Conservation (phyloP, 2,329 filamentous ascomycete genomes). For the Nothopassalora personata region DNA sequence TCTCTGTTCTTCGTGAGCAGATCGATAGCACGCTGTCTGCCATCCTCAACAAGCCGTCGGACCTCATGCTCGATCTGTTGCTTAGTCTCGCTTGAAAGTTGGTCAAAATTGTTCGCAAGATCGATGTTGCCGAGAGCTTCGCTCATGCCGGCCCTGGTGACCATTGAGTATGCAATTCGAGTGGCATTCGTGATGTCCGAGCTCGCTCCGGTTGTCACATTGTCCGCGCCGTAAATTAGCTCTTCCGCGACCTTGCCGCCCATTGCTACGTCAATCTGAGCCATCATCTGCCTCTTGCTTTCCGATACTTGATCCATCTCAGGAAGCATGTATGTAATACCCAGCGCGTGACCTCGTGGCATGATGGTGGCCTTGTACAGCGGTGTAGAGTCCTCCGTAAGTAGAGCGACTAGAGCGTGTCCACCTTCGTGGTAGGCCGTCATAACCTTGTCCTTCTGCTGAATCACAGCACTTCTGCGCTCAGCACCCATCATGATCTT, state of each 20-base stretch:
- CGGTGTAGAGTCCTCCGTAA: constrained; percentile 67
- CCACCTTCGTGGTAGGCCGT: constrained; percentile 97
- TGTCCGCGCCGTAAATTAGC: constrained; percentile 83
- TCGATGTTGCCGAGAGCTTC: constrained; percentile 83
- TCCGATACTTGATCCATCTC: constrained; percentile 89
- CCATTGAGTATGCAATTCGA: constrained; percentile 75
- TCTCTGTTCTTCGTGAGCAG: constrained; percentile 70
- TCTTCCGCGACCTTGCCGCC: constrained; percentile 89
- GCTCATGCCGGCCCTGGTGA: constrained; percentile 87
- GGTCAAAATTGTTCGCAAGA: constrained; percentile 71
- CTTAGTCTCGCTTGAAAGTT: constrained; percentile 80
- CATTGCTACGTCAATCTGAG: constrained; percentile 72
- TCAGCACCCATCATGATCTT: constrained; percentile 97
- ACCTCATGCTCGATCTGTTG: constrained; percentile 84
- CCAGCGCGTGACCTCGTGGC: constrained; percentile 78
- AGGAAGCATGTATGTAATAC: constrained; percentile 80
- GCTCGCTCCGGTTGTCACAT: constrained; percentile 83
- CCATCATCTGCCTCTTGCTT: constrained; percentile 77
- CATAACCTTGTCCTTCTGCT: constrained; percentile 87
- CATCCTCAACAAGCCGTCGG: constrained; percentile 75
- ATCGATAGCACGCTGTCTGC: constrained; percentile 64
- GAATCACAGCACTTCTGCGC: constrained; percentile 81
- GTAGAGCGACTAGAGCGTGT: constrained; percentile 84
- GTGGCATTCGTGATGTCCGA: constrained; percentile 80
- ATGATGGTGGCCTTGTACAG: constrained; percentile 98